These are phyloP conservation scores for Hamamelis virginiana DNA, from an alignment of 164 flowering plant genomes.

Conservation along the genomic window DNA sequence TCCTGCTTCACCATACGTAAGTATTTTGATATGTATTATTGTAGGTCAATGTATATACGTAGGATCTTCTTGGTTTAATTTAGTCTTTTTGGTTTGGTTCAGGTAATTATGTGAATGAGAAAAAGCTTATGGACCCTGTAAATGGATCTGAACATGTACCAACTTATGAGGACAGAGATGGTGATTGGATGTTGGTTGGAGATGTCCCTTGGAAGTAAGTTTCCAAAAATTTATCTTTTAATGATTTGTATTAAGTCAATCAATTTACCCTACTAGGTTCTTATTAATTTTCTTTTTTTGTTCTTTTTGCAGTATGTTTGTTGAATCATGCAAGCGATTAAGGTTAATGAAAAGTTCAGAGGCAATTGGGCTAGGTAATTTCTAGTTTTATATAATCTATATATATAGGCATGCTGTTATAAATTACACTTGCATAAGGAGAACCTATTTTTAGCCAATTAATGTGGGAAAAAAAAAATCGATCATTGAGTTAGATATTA, in stretches of 20 bases:
- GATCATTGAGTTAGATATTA: too few relatives aligned
- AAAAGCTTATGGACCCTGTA: slow-evolving; percentile 23
- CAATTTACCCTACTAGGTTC: too few relatives aligned
- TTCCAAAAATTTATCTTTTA: not conserved
- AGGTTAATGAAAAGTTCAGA: slow-evolving; percentile 32
- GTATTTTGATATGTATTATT: not conserved
- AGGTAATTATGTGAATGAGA: slow-evolving; percentile 24
- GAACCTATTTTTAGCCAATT: too few relatives aligned
- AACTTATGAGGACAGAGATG: slow-evolving; percentile 33
- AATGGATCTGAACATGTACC: slow-evolving; percentile 30
- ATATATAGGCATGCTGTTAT: too few relatives aligned
- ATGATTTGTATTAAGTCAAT: not conserved
- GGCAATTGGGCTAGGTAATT: slow-evolving; percentile 26
- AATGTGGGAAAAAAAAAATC: too few relatives aligned
- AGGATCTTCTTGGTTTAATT: not conserved
- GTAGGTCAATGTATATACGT: not conserved
- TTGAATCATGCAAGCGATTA: slow-evolving; percentile 34
- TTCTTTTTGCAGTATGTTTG: slow-evolving; percentile 27
- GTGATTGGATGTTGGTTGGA: slow-evolving; percentile 37
- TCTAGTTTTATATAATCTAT: too few relatives aligned
- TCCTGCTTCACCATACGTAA: slow-evolving; percentile 25
- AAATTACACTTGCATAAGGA: too few relatives aligned
- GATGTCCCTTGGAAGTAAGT: slow-evolving; percentile 42
- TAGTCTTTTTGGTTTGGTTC: not conserved
- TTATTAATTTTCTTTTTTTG: not conserved